These are phyloP conservation scores for Penicillium crustosum DNA, from an alignment of 2,329 filamentous ascomycete genomes.

Conservation along the genomic window DNA sequence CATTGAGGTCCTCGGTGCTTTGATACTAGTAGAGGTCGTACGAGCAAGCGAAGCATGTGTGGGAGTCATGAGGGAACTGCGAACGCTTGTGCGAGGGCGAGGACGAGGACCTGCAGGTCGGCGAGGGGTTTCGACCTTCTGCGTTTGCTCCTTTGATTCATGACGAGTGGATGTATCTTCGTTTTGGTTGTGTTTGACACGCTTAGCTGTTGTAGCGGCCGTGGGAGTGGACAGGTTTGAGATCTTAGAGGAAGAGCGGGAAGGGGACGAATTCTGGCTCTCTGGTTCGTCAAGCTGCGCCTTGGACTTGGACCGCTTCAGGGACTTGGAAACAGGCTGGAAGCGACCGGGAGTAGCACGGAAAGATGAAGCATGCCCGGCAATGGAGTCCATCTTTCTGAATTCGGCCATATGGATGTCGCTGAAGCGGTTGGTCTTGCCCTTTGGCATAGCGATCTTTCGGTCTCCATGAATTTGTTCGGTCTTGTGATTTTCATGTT, in stretches of 20 bases:
- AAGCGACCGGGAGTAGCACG: conserved; percentile 49
- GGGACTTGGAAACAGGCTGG: conserved; percentile 41
- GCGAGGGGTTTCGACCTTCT: conserved; percentile 20
- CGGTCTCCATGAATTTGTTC: conserved; percentile 53
- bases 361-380: conserved; percentile 76
- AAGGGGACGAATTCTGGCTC: conserved; percentile 42
- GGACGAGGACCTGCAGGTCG: conserved; percentile 36
- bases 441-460: conserved; percentile 76
- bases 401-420: conserved; percentile 84
- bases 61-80: conserved; percentile 68
- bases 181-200: conserved; percentile 63
- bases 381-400: conserved; percentile 97
- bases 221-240: conserved; percentile 35
- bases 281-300: conserved; percentile 64
- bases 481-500: conserved; percentile 46
- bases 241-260: conserved; percentile 32
- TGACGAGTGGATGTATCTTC: conserved; percentile 70
- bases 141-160: conserved; percentile 5
- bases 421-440: conserved; percentile 76
- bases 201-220: conserved; percentile 59
- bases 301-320: conserved; percentile 59
- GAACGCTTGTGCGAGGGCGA: conserved; percentile 43
- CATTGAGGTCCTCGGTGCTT: conserved; percentile 55
- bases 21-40: conserved; percentile 50
- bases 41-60: conserved; percentile 73